phyloP scores from a whole-genome alignment of 768 basidiomycete species.

The Lentinula lateritia region DNA sequence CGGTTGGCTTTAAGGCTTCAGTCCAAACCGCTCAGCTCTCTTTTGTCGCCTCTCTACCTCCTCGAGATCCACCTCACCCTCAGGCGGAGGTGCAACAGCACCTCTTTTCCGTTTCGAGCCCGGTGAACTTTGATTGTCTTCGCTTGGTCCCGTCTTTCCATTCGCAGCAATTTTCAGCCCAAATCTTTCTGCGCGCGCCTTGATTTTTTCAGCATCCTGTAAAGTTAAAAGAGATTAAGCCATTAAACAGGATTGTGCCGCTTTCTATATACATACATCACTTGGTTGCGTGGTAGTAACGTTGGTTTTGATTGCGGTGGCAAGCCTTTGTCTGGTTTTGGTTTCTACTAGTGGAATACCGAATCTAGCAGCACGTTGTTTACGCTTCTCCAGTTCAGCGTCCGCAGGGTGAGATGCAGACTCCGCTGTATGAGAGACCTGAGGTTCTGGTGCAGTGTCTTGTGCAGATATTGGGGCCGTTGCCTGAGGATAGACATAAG shows the following conservation, averaged over 20 bases:
- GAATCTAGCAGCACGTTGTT: constrained; percentile 63
- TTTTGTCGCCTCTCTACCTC: constrained; percentile 54
- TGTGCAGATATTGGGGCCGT: constrained; percentile 3
- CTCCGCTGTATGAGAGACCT: background rate
- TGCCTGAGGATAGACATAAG: background rate
- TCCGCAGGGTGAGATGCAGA: constrained; percentile 24
- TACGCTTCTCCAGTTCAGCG: constrained; percentile 51
- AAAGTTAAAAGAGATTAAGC: background rate
- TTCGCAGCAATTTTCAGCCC: constrained; percentile 19
- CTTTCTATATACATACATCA: constrained; percentile 18
- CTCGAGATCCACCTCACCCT: constrained; percentile 47
- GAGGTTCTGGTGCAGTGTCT: constrained; percentile 11
- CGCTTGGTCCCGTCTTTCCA: background rate
- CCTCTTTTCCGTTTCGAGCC: constrained; percentile 10
- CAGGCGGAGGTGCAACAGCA: background rate
- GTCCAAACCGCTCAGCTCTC: constrained; percentile 61
- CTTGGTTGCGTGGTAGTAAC: background rate
- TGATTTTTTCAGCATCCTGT: constrained; percentile 46
- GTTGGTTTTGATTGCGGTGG: constrained; percentile 7
- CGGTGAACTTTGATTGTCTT: constrained; percentile 2
- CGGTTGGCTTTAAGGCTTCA: background rate
- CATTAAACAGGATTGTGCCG: background rate
- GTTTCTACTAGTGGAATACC: constrained; percentile 55
- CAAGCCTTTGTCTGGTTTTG: constrained; percentile 18
- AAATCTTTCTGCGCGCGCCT: constrained; percentile 53